Percentiles rank a stretch among this genome's conserved stretches.
Conservation (phyloP, 202 grass and related monocot genomes). For the Digitaria exilis region DNA sequence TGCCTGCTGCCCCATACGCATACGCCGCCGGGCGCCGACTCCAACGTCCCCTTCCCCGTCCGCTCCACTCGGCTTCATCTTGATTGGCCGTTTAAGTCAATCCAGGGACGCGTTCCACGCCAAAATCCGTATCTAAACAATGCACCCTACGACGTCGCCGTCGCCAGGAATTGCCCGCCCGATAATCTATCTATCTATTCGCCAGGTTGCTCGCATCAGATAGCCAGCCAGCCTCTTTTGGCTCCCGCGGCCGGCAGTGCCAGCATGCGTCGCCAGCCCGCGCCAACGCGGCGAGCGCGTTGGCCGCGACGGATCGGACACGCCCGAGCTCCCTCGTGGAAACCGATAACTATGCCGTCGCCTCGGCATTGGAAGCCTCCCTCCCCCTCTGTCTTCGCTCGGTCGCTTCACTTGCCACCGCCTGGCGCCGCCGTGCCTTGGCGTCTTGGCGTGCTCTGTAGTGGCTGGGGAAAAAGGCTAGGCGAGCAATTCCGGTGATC, state of each 20-base stretch:
- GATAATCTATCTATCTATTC: conserved; percentile 35
- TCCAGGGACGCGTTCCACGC: neutral
- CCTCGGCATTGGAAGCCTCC: conserved; percentile 45
- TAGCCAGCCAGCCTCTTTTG: neutral
- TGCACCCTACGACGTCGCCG: neutral
- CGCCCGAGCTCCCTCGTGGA: conserved; percentile 18
- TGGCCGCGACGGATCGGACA: neutral
- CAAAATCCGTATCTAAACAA: neutral
- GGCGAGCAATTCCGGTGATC: neutral
- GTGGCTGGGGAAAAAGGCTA: neutral
- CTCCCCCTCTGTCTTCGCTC: neutral
- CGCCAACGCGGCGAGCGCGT: neutral
- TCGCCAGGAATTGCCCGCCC: conserved; percentile 28
- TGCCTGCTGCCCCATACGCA: no score
- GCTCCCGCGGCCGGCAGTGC: conserved; percentile 33
- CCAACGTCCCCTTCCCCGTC: neutral
- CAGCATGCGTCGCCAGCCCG: neutral
- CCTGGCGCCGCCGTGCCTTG: neutral
- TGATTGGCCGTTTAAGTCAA: neutral
- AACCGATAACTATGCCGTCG: conserved; percentile 44
- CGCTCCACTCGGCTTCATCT: neutral
- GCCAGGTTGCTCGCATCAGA: neutral
- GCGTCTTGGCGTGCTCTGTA: neutral
- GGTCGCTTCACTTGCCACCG: neutral
- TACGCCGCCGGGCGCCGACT: conserved; percentile 15